Evolutionary conservation across 495 filamentous ascomycete genomes (phyloP), one percentile per base, ranked within the genome.

Genomic region (Patellaria atrata): DNA sequence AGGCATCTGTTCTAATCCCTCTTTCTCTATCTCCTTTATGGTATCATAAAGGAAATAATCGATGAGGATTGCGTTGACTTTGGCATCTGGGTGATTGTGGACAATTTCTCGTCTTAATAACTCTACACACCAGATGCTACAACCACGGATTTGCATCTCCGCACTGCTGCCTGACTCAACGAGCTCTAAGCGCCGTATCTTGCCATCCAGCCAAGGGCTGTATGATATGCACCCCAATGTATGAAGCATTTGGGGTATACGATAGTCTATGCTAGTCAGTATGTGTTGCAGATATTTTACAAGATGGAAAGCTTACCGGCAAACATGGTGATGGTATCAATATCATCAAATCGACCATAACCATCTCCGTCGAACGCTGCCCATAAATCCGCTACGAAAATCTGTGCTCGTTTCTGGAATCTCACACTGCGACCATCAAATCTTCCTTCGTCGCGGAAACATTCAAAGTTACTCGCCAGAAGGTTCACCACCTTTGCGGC

Each of bases 31-130:
- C 38, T 75, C 73, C 55, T 96, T 96, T 57, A 87, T 79, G 2
- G 77, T 77, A 59, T 96, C 89, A 52, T 96, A 96, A 25, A 99
- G 62, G 52, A 91, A 93, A 54, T 94, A 96, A 52, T 99, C 89
- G 35, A 99, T 87, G 38, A 96, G 50, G 22, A 94, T 79, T 1
- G 89, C 89, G 50, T 94, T 96, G 52, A 94, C 55, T 10, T 61
- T 61, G 3, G 62, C 59, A 15, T 78, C 75, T 0, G 85, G 81
- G 50, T 94, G 71, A 1, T 68, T 45, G 20, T 61, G 65, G 33
- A 75, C 46, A 30, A 97, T 97, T 54, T 92, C 79, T n/a, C 79
- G 65, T 36, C 73, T 63, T 41, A 99, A 79, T 22, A 93, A 62
- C 54, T 99, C 89, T 1, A 96, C 77, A 38, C 79, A 83, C 89